These are phyloP conservation scores for Rhizophagus sp. DNA, from an alignment of 192 early-diverging fungal species.

Conservation along the genomic window DNA sequence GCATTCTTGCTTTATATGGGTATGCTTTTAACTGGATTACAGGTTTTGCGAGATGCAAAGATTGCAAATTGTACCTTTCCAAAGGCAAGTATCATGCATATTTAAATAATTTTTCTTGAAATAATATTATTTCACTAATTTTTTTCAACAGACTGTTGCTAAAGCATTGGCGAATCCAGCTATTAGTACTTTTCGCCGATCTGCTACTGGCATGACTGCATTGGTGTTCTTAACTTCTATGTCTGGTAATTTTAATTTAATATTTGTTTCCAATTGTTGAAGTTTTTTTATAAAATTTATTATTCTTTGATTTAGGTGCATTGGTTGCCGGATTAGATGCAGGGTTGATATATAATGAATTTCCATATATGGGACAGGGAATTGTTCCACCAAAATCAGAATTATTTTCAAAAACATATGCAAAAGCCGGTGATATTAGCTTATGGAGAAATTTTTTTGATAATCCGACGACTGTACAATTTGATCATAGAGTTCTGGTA, in stretches of 20 bases:
- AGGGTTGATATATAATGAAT: conserved; percentile 96
- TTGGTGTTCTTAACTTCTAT: conserved; percentile 86
- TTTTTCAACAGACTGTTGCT: conserved; percentile 33
- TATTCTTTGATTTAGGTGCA: conserved; percentile 41
- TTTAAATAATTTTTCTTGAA: background rate
- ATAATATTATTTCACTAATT: background rate
- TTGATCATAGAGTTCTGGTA: conserved; percentile 90
- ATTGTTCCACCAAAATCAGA: conserved; percentile 76
- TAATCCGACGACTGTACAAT: conserved; percentile 93
- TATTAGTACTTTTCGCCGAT: conserved; percentile 62
- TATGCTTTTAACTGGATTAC: conserved; percentile 76
- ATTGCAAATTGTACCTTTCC: conserved; percentile 52
- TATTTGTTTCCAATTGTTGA: background rate
- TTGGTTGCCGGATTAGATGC: conserved; percentile 97
- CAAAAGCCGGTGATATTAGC: conserved; percentile 47
- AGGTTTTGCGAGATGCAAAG: conserved; percentile 71
- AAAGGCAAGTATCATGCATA: conserved; percentile 25
- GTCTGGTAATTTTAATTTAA: conserved; percentile 53
- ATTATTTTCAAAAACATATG: conserved; percentile 53
- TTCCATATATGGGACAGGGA: conserved; percentile 88
- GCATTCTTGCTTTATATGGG: conserved; percentile 88
- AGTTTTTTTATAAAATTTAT: background rate
- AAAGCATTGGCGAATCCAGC: conserved; percentile 54
- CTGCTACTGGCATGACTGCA: conserved; percentile 60
- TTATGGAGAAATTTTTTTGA: conserved; percentile 91